phyloP scores from a whole-genome alignment of 345 rosid genomes.

The Sonneratia caseolaris region DNA sequence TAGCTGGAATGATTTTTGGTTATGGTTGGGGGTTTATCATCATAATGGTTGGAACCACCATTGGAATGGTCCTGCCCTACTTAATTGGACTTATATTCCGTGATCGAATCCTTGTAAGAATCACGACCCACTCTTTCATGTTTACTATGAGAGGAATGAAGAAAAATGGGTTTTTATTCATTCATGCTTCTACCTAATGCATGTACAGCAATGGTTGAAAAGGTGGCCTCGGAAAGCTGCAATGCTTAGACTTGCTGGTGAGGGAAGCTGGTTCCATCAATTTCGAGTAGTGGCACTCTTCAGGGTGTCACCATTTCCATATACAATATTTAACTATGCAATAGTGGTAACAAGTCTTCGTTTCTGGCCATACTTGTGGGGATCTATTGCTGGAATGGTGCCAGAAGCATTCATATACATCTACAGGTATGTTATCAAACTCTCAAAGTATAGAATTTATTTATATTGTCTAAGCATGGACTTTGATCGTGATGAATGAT shows the following conservation, averaged over 20 bases:
- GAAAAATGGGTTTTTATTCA: not conserved
- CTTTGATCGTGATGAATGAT: not conserved
- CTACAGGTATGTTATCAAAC: conserved; percentile 49
- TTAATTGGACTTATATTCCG: conserved; percentile 70
- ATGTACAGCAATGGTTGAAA: conserved; percentile 76
- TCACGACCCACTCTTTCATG: not conserved
- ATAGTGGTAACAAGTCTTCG: conserved; percentile 71
- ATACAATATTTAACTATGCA: conserved; percentile 94
- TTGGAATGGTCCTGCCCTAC: conserved; percentile 90
- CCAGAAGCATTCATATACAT: conserved; percentile 97
- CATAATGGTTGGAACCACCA: conserved; percentile 91
- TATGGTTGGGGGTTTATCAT: conserved; percentile 85
- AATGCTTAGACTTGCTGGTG: conserved; percentile 75
- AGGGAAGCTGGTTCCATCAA: conserved; percentile 95
- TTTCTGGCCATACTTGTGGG: conserved; percentile 87
- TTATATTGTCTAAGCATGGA: not conserved
- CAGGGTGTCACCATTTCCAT: conserved; percentile 91
- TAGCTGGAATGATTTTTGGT: conserved; percentile 98
- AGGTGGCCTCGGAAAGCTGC: conserved; percentile 90
- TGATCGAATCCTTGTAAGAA: conserved; percentile 79
- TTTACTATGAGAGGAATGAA: not conserved
- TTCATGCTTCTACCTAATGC: conserved; percentile 8
- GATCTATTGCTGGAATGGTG: conserved; percentile 89
- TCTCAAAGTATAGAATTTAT: not conserved
- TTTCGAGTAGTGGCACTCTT: conserved; percentile 85